phyloP scores from a whole-genome alignment of 768 basidiomycete species.

The Lentinula guzmanii region DNA sequence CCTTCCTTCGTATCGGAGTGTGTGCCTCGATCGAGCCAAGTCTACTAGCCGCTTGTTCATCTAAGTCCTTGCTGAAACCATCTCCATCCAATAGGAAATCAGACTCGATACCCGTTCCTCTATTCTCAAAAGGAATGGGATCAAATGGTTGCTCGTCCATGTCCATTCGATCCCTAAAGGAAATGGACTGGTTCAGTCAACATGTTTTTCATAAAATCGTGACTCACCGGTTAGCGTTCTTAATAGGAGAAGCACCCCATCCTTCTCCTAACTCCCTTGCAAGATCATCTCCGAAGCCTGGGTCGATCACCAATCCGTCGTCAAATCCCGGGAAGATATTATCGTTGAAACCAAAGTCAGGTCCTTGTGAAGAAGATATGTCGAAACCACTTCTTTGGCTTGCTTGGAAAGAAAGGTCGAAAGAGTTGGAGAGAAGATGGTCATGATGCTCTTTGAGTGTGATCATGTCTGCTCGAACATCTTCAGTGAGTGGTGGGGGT shows the following conservation, averaged over 20 bases:
- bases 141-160: slow-evolving; percentile 1
- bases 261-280: slow-evolving; percentile 69
- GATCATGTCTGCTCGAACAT: slow-evolving; percentile 45
- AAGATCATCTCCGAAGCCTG: slow-evolving; percentile 66
- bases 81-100: slow-evolving; percentile 16
- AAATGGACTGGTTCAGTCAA: too few species aligned
- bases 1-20: slow-evolving; percentile 17
- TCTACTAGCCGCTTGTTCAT: not conserved
- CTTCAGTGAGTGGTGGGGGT: slow-evolving; percentile 29
- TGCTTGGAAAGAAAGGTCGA: slow-evolving; percentile 53
- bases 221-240: slow-evolving; percentile 1
- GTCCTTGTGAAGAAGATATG: slow-evolving; percentile 54
- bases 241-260: slow-evolving; percentile 43
- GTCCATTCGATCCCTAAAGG: not conserved
- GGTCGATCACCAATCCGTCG: slow-evolving; percentile 53
- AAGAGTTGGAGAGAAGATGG: slow-evolving; percentile 58
- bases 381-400: slow-evolving; percentile 25
- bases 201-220: not conserved
- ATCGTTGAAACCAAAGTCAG: slow-evolving; percentile 37
- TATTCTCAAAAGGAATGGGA: slow-evolving; percentile 8
- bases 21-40: not conserved
- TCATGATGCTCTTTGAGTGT: slow-evolving; percentile 71
- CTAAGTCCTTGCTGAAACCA: not conserved
- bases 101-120: slow-evolving; percentile 20
- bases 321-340: slow-evolving; percentile 47